Base-by-base conservation (phyloP, 768 basidiomycete genomes). In the Amanita molliuscula region DNA sequence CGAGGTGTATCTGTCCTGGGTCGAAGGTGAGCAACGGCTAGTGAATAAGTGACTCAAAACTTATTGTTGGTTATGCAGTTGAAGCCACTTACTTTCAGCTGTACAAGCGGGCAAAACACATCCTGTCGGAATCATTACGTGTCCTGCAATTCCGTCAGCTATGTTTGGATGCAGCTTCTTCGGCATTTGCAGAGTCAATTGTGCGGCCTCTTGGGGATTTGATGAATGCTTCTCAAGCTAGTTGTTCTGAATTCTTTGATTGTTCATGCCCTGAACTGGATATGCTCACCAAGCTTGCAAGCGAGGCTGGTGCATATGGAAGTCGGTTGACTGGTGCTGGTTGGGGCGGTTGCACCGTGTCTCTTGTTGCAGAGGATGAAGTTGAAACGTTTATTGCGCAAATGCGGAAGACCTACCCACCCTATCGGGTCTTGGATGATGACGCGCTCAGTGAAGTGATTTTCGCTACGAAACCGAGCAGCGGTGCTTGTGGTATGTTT, bases 331-430 rank as follows among this genome's bases (percentile, higher is more conserved):
- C 92, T 16, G 88, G 88, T 82, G 90, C 90, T 0, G 90, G 89
- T 3, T 95, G 90, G 90, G 92, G 92, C 33, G 91, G 91, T 4
- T 92, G 89, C 59, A 86, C 85, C 0, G 84, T 93, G 18, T 89
- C 87, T 6, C 74, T 93, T 16, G 82, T 93, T 13, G 73, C 78
- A 6, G 82, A 84, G 58, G 63, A 68, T 16, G 58, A 76, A 38
- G 85, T 87, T 2, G 72, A 75, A 0, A 53, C 58, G 6, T 93
- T 94, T 62, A 82, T 91, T 40, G 59, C 67, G 53, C 70, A 72
- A 55, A 67, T 93, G 15, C 76, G 70, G 59, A 66, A 66, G n/a
- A 66, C 64, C 3, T 93, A 90, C 61, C 64, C 61, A 15, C 77
- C 82, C n/a, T 91, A 87, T 63, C 67, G 67, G 53, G 69, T 65